phyloP scores from a whole-genome alignment of 1,284 basidiomycete genomes.

The Leccinum pachyderme region DNA sequence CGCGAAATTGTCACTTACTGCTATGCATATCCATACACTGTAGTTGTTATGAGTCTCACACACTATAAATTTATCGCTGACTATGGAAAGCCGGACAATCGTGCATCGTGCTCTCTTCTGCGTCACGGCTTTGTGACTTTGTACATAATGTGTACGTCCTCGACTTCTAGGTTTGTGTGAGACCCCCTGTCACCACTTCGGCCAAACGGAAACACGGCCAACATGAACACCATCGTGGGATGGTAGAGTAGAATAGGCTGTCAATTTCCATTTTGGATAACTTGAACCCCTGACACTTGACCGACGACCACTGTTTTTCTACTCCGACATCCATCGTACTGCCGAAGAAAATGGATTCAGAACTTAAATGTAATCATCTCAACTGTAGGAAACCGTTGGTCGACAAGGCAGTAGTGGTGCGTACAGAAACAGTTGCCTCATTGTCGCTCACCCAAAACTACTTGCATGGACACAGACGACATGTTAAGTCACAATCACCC shows the following conservation, averaged over 20 bases:
- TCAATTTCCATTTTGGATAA: conserved; percentile 12
- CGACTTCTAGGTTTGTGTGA: too few species aligned
- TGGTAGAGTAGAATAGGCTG: too few species aligned
- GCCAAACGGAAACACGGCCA: too few species aligned
- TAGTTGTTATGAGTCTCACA: conserved; percentile 22
- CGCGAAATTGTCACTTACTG: conserved; percentile 23
- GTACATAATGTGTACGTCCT: too few species aligned
- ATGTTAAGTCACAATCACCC: conserved; percentile 41
- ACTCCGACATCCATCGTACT: not conserved
- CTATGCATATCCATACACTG: conserved; percentile 25
- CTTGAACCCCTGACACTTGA: conserved; percentile 1
- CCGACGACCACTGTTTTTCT: not conserved
- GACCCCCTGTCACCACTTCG: too few species aligned
- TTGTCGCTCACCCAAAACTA: conserved; percentile 2
- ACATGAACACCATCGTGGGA: too few species aligned
- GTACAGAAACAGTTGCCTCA: conserved; percentile 26
- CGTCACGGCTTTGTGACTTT: too few species aligned
- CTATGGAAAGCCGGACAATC: not conserved
- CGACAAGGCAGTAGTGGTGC: conserved; percentile 80
- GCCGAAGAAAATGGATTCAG: conserved; percentile 38
- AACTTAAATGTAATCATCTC: conserved; percentile 73
- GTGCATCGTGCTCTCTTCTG: too few species aligned
- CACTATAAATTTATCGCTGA: conserved; percentile 14
- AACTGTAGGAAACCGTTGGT: conserved; percentile 62
- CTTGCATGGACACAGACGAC: conserved; percentile 37